A percentile compares a stretch with the other conserved stretches of the same genome.
Evolutionary conservation across 2,329 filamentous ascomycete genomes (phyloP).

Genomic region (Amylocarpus encephaloides): DNA sequence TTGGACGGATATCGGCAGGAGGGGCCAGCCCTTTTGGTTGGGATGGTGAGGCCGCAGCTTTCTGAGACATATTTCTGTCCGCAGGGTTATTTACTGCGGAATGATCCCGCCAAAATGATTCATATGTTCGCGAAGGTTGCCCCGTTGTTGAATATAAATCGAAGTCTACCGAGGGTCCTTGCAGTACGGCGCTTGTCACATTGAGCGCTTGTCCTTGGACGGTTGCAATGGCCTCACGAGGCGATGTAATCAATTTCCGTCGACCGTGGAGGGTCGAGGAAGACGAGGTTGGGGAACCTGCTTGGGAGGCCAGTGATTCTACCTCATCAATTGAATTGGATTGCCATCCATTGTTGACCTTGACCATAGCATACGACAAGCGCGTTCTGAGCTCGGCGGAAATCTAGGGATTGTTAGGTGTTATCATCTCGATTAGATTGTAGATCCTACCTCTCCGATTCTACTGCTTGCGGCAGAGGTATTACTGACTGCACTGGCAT

Average conservation of each 20-base stretch:
- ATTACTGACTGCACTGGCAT: conserved; percentile 60
- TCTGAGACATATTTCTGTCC: conserved; percentile 35
- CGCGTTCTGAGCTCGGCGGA: conserved; percentile 68
- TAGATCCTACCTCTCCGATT: conserved; percentile 63
- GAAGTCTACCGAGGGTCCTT: conserved; percentile 24
- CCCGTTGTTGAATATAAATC: conserved; percentile 31
- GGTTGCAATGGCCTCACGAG: conserved; percentile 38
- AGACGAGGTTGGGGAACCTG: conserved; percentile 56
- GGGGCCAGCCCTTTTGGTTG: conserved; percentile 35
- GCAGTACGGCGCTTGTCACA: conserved; percentile 9
- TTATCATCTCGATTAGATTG: neutral
- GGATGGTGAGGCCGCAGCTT: conserved; percentile 43
- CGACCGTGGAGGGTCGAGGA: conserved; percentile 48
- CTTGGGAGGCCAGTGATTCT: conserved; percentile 65
- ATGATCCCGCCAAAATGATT: conserved; percentile 41
- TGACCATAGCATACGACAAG: conserved; percentile 88
- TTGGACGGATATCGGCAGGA: conserved; percentile 34
- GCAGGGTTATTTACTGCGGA: conserved; percentile 29
- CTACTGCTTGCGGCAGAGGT: conserved; percentile 55
- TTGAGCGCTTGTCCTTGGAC: conserved; percentile 26
- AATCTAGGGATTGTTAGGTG: conserved; percentile 26
- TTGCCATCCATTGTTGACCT: conserved; percentile 87
- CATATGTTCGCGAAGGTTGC: conserved; percentile 34
- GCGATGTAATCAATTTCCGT: conserved; percentile 48
- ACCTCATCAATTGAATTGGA: conserved; percentile 70